Evolutionary conservation across 192 early-diverging fungal species (phyloP), one percentile per base, ranked within the genome.

Genomic region (Linnemannia schmuckeri): DNA sequence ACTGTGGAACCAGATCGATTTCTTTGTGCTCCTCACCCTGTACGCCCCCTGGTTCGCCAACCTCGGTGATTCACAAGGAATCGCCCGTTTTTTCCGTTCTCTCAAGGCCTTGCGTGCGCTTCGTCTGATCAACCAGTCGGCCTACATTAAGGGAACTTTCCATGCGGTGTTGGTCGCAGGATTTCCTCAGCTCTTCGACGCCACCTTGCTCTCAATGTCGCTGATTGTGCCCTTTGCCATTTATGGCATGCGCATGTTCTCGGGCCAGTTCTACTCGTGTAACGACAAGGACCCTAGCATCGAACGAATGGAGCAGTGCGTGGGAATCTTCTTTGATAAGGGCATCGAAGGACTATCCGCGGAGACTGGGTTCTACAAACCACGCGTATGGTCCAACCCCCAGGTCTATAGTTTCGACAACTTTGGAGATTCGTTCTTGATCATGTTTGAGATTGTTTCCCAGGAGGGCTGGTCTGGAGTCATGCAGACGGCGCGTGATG

Each of bases 381-480:
- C 93, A n/a, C 92, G 92, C 44, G 88, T 89, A 3, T 94, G 93
- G 93, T 18, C 61, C 10, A 94, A 94, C 70, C 93, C 93, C 6
- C 85, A 88, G 42, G 90, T 89, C 0, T 94, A 92, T 70, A 93
- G 91, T 44, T 94, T 94, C 85, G 91, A 94, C 75, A 88, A 88
- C 15, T 94, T 94, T 79, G 83, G 91, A 61, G 75, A 66, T 1
- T 89, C 89, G 6, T 88, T 94, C 69, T 73, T 93, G 70, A 93
- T 93, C 63, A 55, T 94, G 20, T 93, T 94, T 73, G 92, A 93
- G 72, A 91, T 91, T 82, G 82, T 91, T 6, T 91, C 89, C 38
- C 90, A 91, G 44, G 93, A 94, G 81, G 93, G 93, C 1, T 94
- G 93, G 93, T 89, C 86, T 5, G 89, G 90, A 57, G 92, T 93